phyloP scores from a whole-genome alignment of 768 basidiomycete species.

The Hericium erinaceus region DNA sequence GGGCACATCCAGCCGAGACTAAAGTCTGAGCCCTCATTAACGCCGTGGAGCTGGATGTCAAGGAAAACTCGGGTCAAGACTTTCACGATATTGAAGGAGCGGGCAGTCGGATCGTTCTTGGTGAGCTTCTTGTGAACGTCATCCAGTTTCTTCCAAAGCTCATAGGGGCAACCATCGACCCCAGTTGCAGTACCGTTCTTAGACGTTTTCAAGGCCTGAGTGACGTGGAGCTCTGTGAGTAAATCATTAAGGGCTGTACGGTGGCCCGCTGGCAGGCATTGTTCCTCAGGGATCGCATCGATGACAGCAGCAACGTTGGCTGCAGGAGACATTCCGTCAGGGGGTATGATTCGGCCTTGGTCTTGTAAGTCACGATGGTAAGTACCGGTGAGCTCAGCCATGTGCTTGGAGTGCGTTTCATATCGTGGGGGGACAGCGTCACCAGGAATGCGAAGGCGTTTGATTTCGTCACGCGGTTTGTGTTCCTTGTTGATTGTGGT shows the following conservation, averaged over 20 bases:
- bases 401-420: background rate
- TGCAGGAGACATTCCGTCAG: background rate
- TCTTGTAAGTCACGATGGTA: background rate
- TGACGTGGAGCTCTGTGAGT: no score
- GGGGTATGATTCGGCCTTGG: background rate
- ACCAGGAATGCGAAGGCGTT: background rate
- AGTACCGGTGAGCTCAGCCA: background rate
- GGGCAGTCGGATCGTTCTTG: no score
- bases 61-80: background rate
- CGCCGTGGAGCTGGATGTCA: background rate
- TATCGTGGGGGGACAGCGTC: background rate
- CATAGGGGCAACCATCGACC: background rate
- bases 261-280: background rate
- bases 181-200: background rate
- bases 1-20: conserved; percentile 26
- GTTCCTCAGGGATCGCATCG: background rate
- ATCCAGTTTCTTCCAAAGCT: background rate
- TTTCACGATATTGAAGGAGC: background rate
- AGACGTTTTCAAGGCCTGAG: no score
- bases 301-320: rapidly evolving
- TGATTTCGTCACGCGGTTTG: background rate
- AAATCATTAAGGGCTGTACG: no score
- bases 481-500: background rate
- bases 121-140: no score
- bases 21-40: conserved; percentile 10